Base-by-base conservation (phyloP, 225 moss, liverwort and hornwort species). In the Marchantia paleacea region DNA sequence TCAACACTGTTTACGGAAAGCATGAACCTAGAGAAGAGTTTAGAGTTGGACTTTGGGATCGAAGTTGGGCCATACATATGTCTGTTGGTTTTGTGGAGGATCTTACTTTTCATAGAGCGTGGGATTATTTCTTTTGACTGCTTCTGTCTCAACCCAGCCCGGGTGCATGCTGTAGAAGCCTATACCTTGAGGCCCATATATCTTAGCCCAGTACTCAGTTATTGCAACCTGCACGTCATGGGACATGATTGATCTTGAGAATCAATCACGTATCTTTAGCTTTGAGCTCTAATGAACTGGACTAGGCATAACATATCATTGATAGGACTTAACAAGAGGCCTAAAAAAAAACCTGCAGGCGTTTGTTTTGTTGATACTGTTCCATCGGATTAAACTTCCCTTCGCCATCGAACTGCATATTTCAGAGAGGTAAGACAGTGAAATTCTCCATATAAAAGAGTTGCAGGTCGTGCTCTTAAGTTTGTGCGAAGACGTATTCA, bases 101-200 rank as follows among this genome's bases (percentile, higher is more conserved):
- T 83, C 82, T 4, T 80, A 96, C 96, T 76, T 91, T 30, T 88
- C 80, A 68, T 91, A 66, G 72, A 93, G 91, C 62, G 29, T 52
- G 10, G 93, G 93, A 92, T 92, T 92, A 80, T 90, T 92, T 69
- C 86, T 89, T 72, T 83, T 74, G 58, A 94, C 1, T 31, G 86
- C 90, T 14, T 69, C 85, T 5, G 92, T 89, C 73, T 89, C 85
- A 20, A 83, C 94, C 96, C 94, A 94, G 74, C 91, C 92, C 15
- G 96, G 94, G 77, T 96, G 96, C 91, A 92, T 89, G 50, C 90
- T 77, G 88, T 92, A 96, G 75, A 94, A 94, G 48, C 73, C 80
- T 75, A 96, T 85, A 0, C 64, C 84, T 78, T 82, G 82, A 18
- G 83, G 51, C 76, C 92, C 82, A 76, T 96, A 87, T 55, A 70